Conservation (phyloP, 768 basidiomycete species). For the Basidioascus undulatus region DNA sequence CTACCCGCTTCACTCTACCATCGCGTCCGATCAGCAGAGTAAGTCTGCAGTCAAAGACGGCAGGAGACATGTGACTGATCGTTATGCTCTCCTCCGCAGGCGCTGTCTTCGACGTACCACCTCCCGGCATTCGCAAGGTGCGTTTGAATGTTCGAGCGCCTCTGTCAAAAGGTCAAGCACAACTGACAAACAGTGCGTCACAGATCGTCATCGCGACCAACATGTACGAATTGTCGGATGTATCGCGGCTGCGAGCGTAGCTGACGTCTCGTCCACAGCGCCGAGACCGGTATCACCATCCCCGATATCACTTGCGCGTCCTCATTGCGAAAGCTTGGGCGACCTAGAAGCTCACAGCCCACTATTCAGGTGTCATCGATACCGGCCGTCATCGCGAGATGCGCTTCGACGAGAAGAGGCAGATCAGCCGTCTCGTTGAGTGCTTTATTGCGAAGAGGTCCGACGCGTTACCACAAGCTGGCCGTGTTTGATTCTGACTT, state of each 20-base stretch:
- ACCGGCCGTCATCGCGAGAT: conserved; percentile 84
- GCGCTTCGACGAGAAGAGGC: conserved; percentile 92
- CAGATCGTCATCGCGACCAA: conserved; percentile 58
- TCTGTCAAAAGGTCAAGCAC: no score
- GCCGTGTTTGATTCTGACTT: conserved; percentile 1
- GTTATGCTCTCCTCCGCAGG: no score
- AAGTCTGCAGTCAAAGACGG: no score
- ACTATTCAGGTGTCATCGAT: conserved; percentile 93
- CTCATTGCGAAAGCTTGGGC: no score
- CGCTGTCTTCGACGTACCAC: conserved; percentile 52
- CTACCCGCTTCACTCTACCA: conserved; percentile 72
- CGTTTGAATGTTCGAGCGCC: no score
- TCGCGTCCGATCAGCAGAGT: conserved; percentile 84
- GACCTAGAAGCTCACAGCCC: no score
- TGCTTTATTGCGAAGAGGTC: conserved; percentile 76
- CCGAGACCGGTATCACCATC: conserved; percentile 94
- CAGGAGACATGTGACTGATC: no score
- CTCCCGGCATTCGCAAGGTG: no score
- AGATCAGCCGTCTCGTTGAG: conserved; percentile 73
- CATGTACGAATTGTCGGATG: neutral
- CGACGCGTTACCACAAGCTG: conserved; percentile 44
- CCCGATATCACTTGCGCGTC: conserved; percentile 91
- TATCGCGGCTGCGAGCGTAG: conserved; percentile 45
- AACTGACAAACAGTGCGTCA: no score
- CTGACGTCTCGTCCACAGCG: conserved; percentile 40